Evolutionary conservation across 768 basidiomycete genomes (phyloP), one percentile per base, ranked within the genome.

Genomic region (Calvatia gigantea): DNA sequence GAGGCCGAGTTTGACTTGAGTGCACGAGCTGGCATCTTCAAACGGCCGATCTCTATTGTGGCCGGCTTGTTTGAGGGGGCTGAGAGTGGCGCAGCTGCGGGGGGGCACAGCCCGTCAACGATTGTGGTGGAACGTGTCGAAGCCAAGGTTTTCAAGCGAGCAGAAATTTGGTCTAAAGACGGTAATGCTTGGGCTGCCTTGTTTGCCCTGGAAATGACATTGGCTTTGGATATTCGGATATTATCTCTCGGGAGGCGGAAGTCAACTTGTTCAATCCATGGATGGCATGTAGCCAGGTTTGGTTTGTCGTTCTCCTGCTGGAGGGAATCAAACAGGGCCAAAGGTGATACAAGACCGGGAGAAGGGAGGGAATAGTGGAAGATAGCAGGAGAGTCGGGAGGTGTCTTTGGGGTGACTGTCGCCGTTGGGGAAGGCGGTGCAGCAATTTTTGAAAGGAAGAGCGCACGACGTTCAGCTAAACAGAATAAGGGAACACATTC

Each of bases 151-250:
- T 74, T 76, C 61, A 89, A 62, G 59, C 77, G 86, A 38, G 87
- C 84, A 29, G 83, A 81, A 56, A 91, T 90, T 64, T 91, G 84
- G 60, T 88, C 88, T 57, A 91, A 80, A 23, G 89, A 90, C 19
- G 89, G 89, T 33, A 84, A 64, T 39, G 52, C 53, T 35, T 52
- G 41, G 25, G 44, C 51, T 51, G 54, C 52, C 49, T 63, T 54
- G 65, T 60, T 58, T 68, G 35, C 52, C 59, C 55, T 52, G 31
- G 57, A 55, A 37, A 47, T n/a, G 52, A 59, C 50, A 44, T 33
- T 44, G 29, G 29, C 54, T 54, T 46, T 49, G 53, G 56, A 28
- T 42, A 8, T 44, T 56, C 62, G 50, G 62, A 57, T 61, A 64
- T 67, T 51, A 32, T 66, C 67, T 50, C 58, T 67, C 46, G 69